Evolutionary conservation across 371 early-diverging fungal genomes (phyloP).

Genomic region (Actinomortierella ambigua): DNA sequence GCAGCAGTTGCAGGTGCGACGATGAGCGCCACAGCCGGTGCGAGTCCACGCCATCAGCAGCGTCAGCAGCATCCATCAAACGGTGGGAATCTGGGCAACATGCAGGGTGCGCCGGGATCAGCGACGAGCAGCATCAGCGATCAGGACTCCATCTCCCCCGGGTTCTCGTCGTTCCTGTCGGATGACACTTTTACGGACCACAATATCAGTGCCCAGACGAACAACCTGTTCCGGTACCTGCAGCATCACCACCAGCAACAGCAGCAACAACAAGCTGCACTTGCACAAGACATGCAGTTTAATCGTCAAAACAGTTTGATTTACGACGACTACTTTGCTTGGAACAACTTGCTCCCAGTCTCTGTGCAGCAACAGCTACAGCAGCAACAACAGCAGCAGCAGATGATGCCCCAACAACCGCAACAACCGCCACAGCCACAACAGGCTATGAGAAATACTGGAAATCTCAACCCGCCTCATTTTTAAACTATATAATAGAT

Average conservation of each 20-base stretch:
- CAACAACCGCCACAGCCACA: slow-evolving; percentile 3
- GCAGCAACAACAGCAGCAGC: slow-evolving; percentile 10
- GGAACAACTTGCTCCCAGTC: too few species aligned
- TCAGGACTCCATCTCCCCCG: slow-evolving; percentile 13
- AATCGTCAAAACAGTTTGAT: slow-evolving; percentile 37
- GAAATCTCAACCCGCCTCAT: too few species aligned
- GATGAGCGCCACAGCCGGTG: too few species aligned
- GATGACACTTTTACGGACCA: slow-evolving; percentile 30
- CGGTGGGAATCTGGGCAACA: neutral
- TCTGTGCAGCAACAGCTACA: slow-evolving; percentile 1
- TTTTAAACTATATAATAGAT: too few species aligned
- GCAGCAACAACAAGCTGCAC: slow-evolving; percentile 21
- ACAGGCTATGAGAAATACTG: too few species aligned
- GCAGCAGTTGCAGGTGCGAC: too few species aligned
- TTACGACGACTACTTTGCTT: slow-evolving; percentile 15
- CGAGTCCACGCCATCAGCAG: neutral
- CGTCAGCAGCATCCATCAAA: slow-evolving; percentile 9
- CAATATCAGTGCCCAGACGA: slow-evolving; percentile 20
- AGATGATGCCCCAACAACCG: slow-evolving; percentile 8
- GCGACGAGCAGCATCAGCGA: slow-evolving; percentile 1
- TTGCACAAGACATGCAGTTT: slow-evolving; percentile 9
- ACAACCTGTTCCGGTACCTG: slow-evolving; percentile 31
- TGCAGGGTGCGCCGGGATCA: slow-evolving; percentile 1
- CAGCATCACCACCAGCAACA: slow-evolving; percentile 37
- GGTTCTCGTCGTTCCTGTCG: slow-evolving; percentile 31